Evolutionary conservation across 2,329 filamentous ascomycete species (phyloP), one percentile per base, ranked within the genome.

Genomic region (Fusarium robinianum): DNA sequence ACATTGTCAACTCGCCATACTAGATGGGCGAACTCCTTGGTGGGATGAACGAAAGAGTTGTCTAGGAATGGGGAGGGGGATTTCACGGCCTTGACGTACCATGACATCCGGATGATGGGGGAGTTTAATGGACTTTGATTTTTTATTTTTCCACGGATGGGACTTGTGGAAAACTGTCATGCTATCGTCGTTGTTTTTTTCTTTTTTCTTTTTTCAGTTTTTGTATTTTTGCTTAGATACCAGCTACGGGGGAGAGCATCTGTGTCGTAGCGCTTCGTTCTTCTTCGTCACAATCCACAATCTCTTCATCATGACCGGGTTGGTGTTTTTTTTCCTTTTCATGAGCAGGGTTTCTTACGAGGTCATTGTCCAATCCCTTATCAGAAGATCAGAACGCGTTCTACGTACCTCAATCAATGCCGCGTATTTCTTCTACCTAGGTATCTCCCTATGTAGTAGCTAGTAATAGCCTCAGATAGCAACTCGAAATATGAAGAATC

Each of bases 1-100:
- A 95, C 43, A 84, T 96, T 57, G 92, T 97, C 16, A 85, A 95
- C 62, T 78, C 79, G 23, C 77, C 79, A 9, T 84, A 78, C 58
- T 84, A 66, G 36, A 65, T 11, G 12, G n/a, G 7, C n/a, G n/a
- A 21, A 26, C 14, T 33, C n/a, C 11, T 11, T 34, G 23, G 41
- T 41, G 18, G n/a, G 27, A 33, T 17, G 33, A 25, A 35, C 8
- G 39, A 5, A 10, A n/a, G 8, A 11, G 19, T 14, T 25, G 17
- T 21, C 16, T 14, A 50, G 24, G 15, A 30, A 35, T 39, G 30
- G 25, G 15, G 19, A 30, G 23, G 42, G n/a, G 17, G 16, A 24
- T 33, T 51, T 29, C 11, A 32, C 12, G 32, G 23, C 31, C 23
- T 22, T 40, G 21, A 27, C 37, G 17, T 38, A 34, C 37, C 21